phyloP scores from a whole-genome alignment of 2,329 filamentous ascomycete species.

The Fusarium aywerte region DNA sequence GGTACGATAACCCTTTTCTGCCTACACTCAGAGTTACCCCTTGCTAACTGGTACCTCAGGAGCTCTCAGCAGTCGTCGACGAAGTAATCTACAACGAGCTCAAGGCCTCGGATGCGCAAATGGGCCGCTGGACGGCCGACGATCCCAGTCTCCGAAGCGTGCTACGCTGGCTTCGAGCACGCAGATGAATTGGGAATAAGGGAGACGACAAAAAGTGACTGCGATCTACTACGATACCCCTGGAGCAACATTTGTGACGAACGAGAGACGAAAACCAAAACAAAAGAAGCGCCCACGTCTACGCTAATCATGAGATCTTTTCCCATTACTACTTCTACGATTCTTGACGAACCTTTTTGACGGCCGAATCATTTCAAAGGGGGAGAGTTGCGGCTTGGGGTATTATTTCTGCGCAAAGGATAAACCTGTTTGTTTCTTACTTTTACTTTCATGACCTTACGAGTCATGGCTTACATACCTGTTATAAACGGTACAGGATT shows the following conservation, averaged over 20 bases:
- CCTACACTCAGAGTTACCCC: neutral
- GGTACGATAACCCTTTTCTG: constrained; percentile 55
- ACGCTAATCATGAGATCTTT: constrained; percentile 31
- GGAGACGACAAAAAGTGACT: constrained; percentile 20
- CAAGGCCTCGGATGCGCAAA: constrained; percentile 61
- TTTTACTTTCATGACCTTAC: constrained; percentile 23
- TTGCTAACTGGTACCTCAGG: constrained; percentile 48
- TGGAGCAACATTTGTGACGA: constrained; percentile 24
- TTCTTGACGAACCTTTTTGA: constrained; percentile 37
- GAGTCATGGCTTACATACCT: constrained; percentile 24
- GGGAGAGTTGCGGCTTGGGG: constrained; percentile 11
- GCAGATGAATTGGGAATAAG: constrained; percentile 35
- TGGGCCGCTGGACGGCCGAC: constrained; percentile 71
- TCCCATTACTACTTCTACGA: constrained; percentile 38
- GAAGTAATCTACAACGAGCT: constrained; percentile 68
- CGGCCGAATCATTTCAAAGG: constrained; percentile 30
- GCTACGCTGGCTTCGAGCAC: constrained; percentile 66
- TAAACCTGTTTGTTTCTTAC: constrained; percentile 17
- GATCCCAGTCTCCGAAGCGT: constrained; percentile 68
- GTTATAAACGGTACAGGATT: constrained; percentile 20
- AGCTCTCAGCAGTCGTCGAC: constrained; percentile 68
- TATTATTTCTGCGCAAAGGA: constrained; percentile 27
- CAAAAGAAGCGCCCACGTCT: constrained; percentile 17
- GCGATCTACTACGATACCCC: constrained; percentile 30
- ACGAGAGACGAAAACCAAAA: constrained; percentile 32